These are phyloP conservation scores for Sorghum bicolor DNA, from an alignment of 176 grass and related monocot species.

Conservation along the genomic window Sorghum_bicolor_NCBIv3 NC_012872.2:67705001-67705500, in stretches of 20 bases:
- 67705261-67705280: background rate
- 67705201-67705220: conserved; percentile 7
- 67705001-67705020: background rate
- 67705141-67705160: conserved; percentile 20
- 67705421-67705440: conserved; percentile 10
- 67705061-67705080: conserved; percentile 36
- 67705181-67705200: conserved; percentile 8
- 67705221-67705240: background rate
- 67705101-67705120: conserved; percentile 1
- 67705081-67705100: background rate
- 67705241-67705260: background rate
- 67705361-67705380: background rate
- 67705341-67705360: conserved; percentile 27
- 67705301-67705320: conserved; percentile 28
- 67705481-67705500: conserved; percentile 6
- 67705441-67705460: conserved; percentile 3
- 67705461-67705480: conserved; percentile 13
- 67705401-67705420: background rate
- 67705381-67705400: conserved; percentile 26
- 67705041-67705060: conserved; percentile 14
- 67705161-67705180: conserved; percentile 28
- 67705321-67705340: background rate
- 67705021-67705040: conserved; percentile 23
- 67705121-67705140: background rate
- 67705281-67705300: conserved; percentile 26